Base-by-base conservation (phyloP, 192 early-diverging fungal species). In the Coemansia sp. region DNA sequence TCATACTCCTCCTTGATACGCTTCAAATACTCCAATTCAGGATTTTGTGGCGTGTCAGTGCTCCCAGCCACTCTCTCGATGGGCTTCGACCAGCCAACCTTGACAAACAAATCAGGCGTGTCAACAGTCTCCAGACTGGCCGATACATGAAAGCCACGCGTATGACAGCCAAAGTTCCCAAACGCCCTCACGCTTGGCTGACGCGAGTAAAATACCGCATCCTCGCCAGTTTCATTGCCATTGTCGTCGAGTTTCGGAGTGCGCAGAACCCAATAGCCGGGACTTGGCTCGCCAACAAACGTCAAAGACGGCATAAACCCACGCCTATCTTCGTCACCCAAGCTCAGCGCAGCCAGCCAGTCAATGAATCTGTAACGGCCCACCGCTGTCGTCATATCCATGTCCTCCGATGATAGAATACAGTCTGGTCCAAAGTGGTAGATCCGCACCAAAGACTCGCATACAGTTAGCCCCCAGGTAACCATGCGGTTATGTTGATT, bases 371-470 rank as follows among this genome's bases (percentile, higher is more conserved):
- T 6, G n/a, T 42, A 57, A 11, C 52, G 40, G 10, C 65, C 65
- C 10, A 28, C 39, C 10, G 52, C 3, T 10, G 52, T 57, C 40
- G 7, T 28, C 39, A 67, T 21, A 28, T 58, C 53, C 26, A 67
- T 39, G 28, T 50, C 52, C 14, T 40, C 42, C 7, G 50, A 53
- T 8, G 23, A 8, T 6, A 57, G 50, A 14, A 58, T 23, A 8
- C 21, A 28, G 39, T 66, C 65, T 1, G 50, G 52, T 7, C 52
- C 52, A 53, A 53, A 53, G 19, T 10, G 52, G 26, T 53, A 53
- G 6, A 53, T 23, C 11, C 52, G 19, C 17, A 53, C 19, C 19
- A 21, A 26, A 14, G 52, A 30, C n/a, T 23, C 52, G 52, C 52
- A 53, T 1, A 26, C 4, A 0, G 52, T 26, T 6, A 53, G 21